phyloP scores from a whole-genome alignment of 352 stramenopile genomes.

The Phytophthora pinifolia region DNA sequence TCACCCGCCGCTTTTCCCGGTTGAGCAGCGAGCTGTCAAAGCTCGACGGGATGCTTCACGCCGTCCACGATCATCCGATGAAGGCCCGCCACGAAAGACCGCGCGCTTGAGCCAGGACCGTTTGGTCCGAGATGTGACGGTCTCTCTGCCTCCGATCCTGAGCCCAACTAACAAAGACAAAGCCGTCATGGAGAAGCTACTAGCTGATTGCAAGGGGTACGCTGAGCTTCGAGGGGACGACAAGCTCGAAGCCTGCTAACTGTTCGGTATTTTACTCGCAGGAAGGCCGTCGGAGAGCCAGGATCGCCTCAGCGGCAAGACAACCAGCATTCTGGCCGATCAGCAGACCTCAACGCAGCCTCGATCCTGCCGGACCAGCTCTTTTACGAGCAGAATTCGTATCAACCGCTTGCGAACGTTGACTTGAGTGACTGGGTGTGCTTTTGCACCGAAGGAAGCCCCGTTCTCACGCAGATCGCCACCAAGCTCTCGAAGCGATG shows the following conservation, averaged over 20 bases:
- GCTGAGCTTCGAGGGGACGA: background rate
- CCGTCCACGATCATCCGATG: conserved; percentile 26
- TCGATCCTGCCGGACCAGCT: conserved; percentile 42
- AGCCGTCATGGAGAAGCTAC: conserved; percentile 40
- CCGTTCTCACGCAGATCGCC: conserved; percentile 39
- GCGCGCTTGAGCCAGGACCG: conserved; percentile 24
- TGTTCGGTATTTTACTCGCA: conserved; percentile 15
- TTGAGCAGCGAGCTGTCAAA: conserved; percentile 13
- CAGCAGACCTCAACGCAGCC: background rate
- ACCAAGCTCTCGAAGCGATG: conserved; percentile 46
- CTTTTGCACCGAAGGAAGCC: conserved; percentile 33
- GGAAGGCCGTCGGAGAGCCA: conserved; percentile 9
- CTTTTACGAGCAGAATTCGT: conserved; percentile 65
- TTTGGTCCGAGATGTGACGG: conserved; percentile 10
- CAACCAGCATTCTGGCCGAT: conserved; percentile 51
- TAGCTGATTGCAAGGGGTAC: conserved; percentile 50
- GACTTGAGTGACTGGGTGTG: conserved; percentile 56
- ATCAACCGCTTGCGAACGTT: conserved; percentile 33
- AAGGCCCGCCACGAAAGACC: conserved; percentile 21
- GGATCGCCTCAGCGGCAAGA: conserved; percentile 7
- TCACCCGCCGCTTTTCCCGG: conserved; percentile 23
- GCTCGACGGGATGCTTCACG: conserved; percentile 3
- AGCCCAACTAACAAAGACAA: conserved; percentile 36
- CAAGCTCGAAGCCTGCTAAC: conserved; percentile 1
- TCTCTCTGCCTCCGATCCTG: conserved; percentile 39